phyloP scores from a whole-genome alignment of 306 rosid species.

The Citrullus amarus region DNA sequence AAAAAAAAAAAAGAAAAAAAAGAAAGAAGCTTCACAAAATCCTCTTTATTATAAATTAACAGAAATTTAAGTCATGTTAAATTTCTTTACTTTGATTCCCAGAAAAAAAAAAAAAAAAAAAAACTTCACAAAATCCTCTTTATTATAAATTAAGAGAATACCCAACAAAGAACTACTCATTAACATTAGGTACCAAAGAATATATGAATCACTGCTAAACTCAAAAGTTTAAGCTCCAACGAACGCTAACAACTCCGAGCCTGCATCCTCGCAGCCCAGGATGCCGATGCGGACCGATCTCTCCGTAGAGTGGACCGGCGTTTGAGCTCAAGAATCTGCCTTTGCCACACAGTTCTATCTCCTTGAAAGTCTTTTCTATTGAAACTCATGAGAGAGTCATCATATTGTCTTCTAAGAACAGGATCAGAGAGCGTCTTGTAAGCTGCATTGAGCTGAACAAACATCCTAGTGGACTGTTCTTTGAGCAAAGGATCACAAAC shows the following conservation, averaged over 20 bases:
- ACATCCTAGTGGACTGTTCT: conserved; percentile 37
- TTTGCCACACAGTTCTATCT: not conserved
- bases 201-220: not conserved
- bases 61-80: too few species aligned
- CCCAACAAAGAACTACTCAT: too few species aligned
- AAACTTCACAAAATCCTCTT: too few species aligned
- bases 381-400: conserved; percentile 30
- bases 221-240: not conserved
- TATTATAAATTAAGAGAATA: too few species aligned
- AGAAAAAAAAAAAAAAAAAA: too few species aligned
- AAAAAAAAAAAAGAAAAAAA: too few species aligned
- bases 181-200: too few species aligned
- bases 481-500: conserved; percentile 30
- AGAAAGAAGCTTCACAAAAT: too few species aligned
- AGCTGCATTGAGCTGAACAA: conserved; percentile 44
- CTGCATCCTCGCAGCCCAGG: not conserved
- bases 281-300: not conserved
- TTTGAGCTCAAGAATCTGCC: not conserved
- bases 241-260: not conserved
- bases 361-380: not conserved
- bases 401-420: conserved; percentile 24
- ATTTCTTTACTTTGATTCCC: too few species aligned
- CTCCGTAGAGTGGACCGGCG: not conserved
- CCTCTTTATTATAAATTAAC: too few species aligned
- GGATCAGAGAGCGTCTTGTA: conserved; percentile 43